Conservation (phyloP, 2,329 filamentous ascomycete genomes). For the Cryoendolithus antarcticus region DNA sequence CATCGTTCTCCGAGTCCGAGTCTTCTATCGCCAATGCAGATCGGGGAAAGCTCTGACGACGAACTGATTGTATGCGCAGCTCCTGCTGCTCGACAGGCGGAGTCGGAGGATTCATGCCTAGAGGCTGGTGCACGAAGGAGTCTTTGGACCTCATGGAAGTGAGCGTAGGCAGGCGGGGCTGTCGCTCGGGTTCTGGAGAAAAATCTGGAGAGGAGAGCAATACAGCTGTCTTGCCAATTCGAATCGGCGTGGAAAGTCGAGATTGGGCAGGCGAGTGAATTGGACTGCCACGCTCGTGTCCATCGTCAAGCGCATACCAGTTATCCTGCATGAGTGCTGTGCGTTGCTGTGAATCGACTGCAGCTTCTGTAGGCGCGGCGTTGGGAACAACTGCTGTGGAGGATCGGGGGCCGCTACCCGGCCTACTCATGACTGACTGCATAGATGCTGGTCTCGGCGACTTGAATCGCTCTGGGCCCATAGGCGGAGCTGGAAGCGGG, state of each 20-base stretch:
- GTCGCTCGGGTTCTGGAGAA: slow-evolving; percentile 3
- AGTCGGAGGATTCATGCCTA: slow-evolving; percentile 37
- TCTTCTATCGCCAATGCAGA: slow-evolving; percentile 6
- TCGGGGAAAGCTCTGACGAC: slow-evolving; percentile 1
- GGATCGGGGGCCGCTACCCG: too few species aligned
- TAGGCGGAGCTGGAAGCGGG: too few species aligned
- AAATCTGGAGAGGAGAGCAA: slow-evolving; percentile 3
- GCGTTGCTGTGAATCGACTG: slow-evolving; percentile 15
- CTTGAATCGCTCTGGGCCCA: too few species aligned
- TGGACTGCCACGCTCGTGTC: slow-evolving; percentile 13
- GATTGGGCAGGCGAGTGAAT: not conserved
- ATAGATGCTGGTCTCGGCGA: too few species aligned
- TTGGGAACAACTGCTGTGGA: too few species aligned
- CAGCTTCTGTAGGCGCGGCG: not conserved
- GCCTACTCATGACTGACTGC: too few species aligned
- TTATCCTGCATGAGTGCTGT: slow-evolving; percentile 32
- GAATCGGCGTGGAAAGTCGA: slow-evolving; percentile 1
- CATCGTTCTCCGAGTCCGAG: slow-evolving; percentile 4
- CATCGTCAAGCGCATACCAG: slow-evolving; percentile 30
- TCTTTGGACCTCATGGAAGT: slow-evolving; percentile 1
- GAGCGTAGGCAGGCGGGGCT: not conserved
- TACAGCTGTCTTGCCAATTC: slow-evolving; percentile 9
- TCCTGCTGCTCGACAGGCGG: slow-evolving; percentile 15
- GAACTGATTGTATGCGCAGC: not conserved
- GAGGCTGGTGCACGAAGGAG: slow-evolving; percentile 26